These are phyloP conservation scores for Beta vulgaris DNA, from an alignment of 148 eudicot species.

Conservation along the genomic window DNA sequence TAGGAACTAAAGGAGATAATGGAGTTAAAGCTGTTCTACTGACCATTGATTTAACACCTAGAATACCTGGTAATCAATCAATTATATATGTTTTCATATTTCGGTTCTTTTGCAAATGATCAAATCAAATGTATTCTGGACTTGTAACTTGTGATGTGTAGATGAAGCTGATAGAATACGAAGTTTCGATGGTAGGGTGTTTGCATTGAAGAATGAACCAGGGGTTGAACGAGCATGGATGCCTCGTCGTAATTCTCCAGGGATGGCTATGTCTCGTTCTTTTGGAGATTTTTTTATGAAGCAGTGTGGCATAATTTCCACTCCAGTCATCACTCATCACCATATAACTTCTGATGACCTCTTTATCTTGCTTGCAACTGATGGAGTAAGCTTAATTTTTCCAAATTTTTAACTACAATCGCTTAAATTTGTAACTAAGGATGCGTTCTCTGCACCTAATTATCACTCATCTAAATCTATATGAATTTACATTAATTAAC, in stretches of 20 bases:
- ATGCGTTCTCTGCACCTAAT: no score
- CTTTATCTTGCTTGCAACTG: constrained; percentile 73
- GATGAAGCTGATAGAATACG: constrained; percentile 78
- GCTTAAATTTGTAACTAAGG: no score
- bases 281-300: constrained; percentile 81
- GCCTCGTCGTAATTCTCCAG: constrained; percentile 67
- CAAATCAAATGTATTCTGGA: no score
- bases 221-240: constrained; percentile 81
- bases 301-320: constrained; percentile 71
- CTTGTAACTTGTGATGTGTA: constrained; percentile 18
- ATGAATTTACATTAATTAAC: no score
- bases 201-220: constrained; percentile 74
- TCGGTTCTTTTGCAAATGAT: background rate
- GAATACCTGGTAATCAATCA: constrained; percentile 58
- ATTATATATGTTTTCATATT: background rate
- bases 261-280: constrained; percentile 93
- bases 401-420: no score
- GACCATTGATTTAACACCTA: constrained; percentile 80
- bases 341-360: constrained; percentile 52
- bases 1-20: constrained; percentile 63
- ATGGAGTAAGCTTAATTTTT: constrained; percentile 56
- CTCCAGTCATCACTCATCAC: constrained; percentile 66
- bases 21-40: constrained; percentile 59
- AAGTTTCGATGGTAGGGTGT: constrained; percentile 69
- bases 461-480: no score